Conservation (phyloP, 164 flowering plant species). For the Vitis riparia region DNA sequence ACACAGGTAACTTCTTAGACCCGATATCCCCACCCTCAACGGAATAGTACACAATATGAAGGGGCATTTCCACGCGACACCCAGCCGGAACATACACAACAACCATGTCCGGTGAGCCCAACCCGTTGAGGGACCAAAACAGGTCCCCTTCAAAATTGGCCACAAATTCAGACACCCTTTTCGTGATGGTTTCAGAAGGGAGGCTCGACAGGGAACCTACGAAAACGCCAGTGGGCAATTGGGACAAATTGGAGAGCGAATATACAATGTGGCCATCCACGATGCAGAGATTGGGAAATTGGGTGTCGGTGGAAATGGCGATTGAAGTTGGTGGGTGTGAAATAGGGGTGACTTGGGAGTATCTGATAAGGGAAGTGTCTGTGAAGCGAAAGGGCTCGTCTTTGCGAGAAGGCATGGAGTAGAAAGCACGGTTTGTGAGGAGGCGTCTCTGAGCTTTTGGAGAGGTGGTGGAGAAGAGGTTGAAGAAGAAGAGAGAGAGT, state of each 20-base stretch:
- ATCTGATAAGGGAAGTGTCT: conserved; percentile 67
- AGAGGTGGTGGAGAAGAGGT: conserved; percentile 30
- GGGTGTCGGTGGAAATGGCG: conserved; percentile 22
- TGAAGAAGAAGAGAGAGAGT: conserved; percentile 42
- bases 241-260: conserved; percentile 27
- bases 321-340: conserved; percentile 22
- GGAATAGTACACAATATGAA: conserved; percentile 57
- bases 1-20: conserved; percentile 52
- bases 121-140: conserved; percentile 88
- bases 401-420: conserved; percentile 75
- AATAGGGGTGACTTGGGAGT: conserved; percentile 53
- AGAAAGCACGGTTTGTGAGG: conserved; percentile 67
- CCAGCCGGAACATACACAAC: conserved; percentile 78
- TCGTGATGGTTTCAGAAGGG: conserved; percentile 26
- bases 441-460: conserved; percentile 63
- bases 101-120: conserved; percentile 79
- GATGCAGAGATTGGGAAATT: conserved; percentile 43
- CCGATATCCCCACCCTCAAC: conserved; percentile 43
- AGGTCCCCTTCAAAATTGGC: conserved; percentile 48
- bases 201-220: conserved; percentile 51
- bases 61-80: conserved; percentile 47
- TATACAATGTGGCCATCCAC: conserved; percentile 56
- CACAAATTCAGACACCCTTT: conserved; percentile 46
- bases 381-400: conserved; percentile 88
- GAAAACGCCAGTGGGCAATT: conserved; percentile 60